Evolutionary conservation across 2,329 filamentous ascomycete genomes (phyloP).

Genomic region (Rhinocladiella similis): DNA sequence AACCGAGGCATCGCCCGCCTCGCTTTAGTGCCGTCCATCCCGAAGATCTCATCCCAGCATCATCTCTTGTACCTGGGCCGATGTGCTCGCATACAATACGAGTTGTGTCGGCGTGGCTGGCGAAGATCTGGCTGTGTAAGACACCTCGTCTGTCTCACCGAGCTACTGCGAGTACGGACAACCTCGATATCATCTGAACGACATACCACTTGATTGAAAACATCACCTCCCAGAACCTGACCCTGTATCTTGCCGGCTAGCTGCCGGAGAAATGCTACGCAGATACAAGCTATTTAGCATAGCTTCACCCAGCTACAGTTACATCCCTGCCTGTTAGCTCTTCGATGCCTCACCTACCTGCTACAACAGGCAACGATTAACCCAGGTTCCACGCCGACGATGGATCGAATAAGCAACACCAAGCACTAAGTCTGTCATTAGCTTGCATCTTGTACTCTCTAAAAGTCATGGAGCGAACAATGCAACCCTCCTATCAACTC

Average conservation of each 20-base stretch:
- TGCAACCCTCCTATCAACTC: slow-evolving; percentile 25
- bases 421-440: background rate
- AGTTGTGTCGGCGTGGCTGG: too few species aligned
- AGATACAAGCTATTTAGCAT: background rate
- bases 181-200: too few species aligned
- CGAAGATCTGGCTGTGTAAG: too few species aligned
- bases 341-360: slow-evolving; percentile 7
- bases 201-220: too few species aligned
- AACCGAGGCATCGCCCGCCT: too few species aligned
- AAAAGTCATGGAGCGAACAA: background rate
- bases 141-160: too few species aligned
- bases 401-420: slow-evolving; percentile 8
- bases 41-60: too few species aligned
- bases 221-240: too few species aligned
- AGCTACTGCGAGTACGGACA: too few species aligned
- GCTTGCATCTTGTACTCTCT: background rate
- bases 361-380: slow-evolving; percentile 19
- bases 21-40: too few species aligned
- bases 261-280: background rate
- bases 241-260: background rate
- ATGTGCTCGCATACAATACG: too few species aligned
- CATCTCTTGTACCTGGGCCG: too few species aligned
- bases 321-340: background rate
- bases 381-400: slow-evolving; percentile 11
- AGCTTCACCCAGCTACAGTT: background rate